Evolutionary conservation across 1,139 yeast genomes (phyloP).

Genomic region (Sugiyamaella sp.): DNA sequence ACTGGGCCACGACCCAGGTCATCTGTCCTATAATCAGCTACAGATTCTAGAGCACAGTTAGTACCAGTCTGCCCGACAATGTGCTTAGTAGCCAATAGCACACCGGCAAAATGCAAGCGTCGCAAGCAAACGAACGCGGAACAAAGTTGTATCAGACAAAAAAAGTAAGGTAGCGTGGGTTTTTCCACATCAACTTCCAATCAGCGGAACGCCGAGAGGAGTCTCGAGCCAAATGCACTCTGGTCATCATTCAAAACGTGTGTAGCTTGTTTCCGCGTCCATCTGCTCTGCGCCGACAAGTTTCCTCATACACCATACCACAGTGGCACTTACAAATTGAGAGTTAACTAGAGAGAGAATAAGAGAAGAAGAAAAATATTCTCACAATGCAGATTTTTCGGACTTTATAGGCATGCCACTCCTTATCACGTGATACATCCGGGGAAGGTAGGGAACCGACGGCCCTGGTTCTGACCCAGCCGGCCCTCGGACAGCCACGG

Average conservation of each 20-base stretch:
- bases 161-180: conserved; percentile 77
- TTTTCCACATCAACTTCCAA: conserved; percentile 84
- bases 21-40: no score
- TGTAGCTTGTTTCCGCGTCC: neutral
- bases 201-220: conserved; percentile 30
- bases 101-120: neutral
- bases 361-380: conserved; percentile 21
- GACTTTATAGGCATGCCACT: conserved; percentile 6
- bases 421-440: no score
- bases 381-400: conserved; percentile 6
- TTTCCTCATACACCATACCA: no score
- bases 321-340: neutral
- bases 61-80: no score
- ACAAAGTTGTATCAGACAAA: conserved; percentile 39
- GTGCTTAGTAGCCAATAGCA: no score
- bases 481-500: no score
- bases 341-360: conserved; percentile 1
- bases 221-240: conserved; percentile 99
- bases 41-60: no score
- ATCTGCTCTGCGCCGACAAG: no score
- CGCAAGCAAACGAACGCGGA: neutral
- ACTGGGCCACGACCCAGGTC: no score
- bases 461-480: no score
- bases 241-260: conserved; percentile 62
- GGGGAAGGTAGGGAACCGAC: no score